Evolutionary conservation across 495 filamentous ascomycete genomes (phyloP).

Genomic region (Neurospora discreta): DNA sequence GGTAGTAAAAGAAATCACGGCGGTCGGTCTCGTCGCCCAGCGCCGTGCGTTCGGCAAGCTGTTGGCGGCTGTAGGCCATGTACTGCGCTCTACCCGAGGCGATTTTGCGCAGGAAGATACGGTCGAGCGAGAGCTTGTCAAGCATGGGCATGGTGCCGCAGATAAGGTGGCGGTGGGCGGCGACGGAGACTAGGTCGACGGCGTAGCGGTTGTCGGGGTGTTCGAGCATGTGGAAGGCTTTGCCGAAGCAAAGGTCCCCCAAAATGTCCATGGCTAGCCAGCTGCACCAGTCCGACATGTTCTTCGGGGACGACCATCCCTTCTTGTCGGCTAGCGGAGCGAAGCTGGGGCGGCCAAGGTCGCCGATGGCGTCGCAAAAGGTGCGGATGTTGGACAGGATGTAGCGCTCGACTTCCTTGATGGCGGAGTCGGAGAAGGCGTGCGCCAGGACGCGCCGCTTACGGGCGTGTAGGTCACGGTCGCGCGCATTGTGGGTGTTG

Average conservation of each 20-base stretch:
- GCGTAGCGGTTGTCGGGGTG: constrained; percentile 47
- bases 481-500: constrained; percentile 50
- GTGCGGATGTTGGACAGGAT: constrained; percentile 42
- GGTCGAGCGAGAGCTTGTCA: constrained; percentile 45
- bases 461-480: constrained; percentile 48
- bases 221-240: constrained; percentile 61
- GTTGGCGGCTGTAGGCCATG: constrained; percentile 44
- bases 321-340: constrained; percentile 20
- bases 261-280: constrained; percentile 65
- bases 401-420: constrained; percentile 47
- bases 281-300: constrained; percentile 54
- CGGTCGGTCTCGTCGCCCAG: constrained; percentile 47
- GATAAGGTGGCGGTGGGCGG: constrained; percentile 43
- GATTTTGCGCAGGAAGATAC: constrained; percentile 46
- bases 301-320: constrained; percentile 34
- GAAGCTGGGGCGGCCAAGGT: constrained; percentile 16
- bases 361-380: constrained; percentile 39
- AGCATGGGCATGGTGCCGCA: constrained; percentile 45
- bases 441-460: constrained; percentile 54
- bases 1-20: constrained; percentile 53
- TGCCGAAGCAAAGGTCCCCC: constrained; percentile 59
- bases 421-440: constrained; percentile 47
- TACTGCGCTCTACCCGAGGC: constrained; percentile 40
- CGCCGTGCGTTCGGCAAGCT: constrained; percentile 44
- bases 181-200: constrained; percentile 44